phyloP scores from a whole-genome alignment of 495 filamentous ascomycete genomes.

The Penicillium bialowiezense region DNA sequence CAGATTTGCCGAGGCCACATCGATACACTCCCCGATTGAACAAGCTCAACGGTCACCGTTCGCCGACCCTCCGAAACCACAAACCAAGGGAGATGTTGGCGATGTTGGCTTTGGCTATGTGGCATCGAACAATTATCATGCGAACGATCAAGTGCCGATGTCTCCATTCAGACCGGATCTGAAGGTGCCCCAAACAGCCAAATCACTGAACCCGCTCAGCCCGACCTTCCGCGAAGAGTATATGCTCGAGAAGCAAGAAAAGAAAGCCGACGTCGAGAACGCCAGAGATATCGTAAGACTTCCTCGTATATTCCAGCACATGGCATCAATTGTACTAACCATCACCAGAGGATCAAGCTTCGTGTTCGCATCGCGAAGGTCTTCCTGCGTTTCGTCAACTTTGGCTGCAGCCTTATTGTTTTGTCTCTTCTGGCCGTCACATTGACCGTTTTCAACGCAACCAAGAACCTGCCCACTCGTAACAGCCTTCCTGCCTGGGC shows the following conservation, averaged over 20 bases:
- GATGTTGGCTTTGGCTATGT: constrained; percentile 95
- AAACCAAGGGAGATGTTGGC: constrained; percentile 57
- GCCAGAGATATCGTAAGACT: constrained; percentile 75
- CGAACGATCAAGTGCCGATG: constrained; percentile 53
- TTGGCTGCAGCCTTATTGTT: constrained; percentile 93
- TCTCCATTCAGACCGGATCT: constrained; percentile 83
- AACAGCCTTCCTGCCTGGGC: constrained; percentile 86
- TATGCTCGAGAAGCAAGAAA: constrained; percentile 75
- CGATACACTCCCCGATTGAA: constrained; percentile 81
- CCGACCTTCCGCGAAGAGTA: constrained; percentile 88
- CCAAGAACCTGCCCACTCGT: constrained; percentile 65
- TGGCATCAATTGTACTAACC: constrained; percentile 9
- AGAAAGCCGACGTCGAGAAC: constrained; percentile 74
- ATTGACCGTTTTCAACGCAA: constrained; percentile 86
- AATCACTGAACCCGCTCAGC: constrained; percentile 67
- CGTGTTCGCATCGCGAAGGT: constrained; percentile 93
- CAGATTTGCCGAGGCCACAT: constrained; percentile 87
- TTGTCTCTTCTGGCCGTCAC: constrained; percentile 81
- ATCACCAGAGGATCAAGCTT: constrained; percentile 79
- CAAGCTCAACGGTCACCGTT: constrained; percentile 60
- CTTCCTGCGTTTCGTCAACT: constrained; percentile 88
- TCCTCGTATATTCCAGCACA: not conserved
- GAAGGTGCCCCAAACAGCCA: constrained; percentile 76
- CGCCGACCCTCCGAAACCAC: constrained; percentile 54
- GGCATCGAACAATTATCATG: constrained; percentile 53